A percentile compares a stretch with the other conserved stretches of the same genome.
Conservation (phyloP, 805 yeast genomes). For the Candida boleticola region DNA sequence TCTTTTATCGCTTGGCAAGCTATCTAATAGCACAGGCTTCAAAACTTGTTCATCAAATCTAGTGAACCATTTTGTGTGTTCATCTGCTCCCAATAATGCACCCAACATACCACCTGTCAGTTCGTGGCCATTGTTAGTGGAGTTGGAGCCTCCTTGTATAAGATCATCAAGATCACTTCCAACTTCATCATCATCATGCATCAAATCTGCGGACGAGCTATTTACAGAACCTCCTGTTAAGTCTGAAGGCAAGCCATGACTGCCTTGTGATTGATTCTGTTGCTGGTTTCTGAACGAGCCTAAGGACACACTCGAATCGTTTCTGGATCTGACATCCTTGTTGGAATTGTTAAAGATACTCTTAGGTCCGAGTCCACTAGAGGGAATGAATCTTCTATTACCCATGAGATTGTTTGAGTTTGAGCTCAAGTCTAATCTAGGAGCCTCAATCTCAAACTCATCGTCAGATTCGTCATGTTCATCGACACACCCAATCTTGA, state of each 20-base stretch:
- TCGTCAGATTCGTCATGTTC: slow-evolving; percentile 79
- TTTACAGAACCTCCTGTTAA: slow-evolving; percentile 8
- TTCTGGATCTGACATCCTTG: slow-evolving; percentile 26
- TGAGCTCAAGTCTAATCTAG: slow-evolving; percentile 28
- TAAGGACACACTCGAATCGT: slow-evolving; percentile 27
- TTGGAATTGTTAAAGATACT: slow-evolving; percentile 7
- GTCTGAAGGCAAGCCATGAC: background rate
- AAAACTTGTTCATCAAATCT: slow-evolving; percentile 90
- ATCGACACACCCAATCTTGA: slow-evolving; percentile 85
- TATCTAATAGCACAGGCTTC: slow-evolving; percentile 86
- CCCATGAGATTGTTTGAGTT: slow-evolving; percentile 16
- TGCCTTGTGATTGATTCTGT: slow-evolving; percentile 5
- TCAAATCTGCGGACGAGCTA: slow-evolving; percentile 18
- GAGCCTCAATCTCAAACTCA: slow-evolving; percentile 89
- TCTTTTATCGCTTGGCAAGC: slow-evolving; percentile 27
- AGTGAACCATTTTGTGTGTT: slow-evolving; percentile 87
- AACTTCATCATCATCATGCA: slow-evolving; percentile 21
- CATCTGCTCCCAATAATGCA: slow-evolving; percentile 54
- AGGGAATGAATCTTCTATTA: slow-evolving; percentile 20
- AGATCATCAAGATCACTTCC: slow-evolving; percentile 38
- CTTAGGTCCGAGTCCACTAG: slow-evolving; percentile 9
- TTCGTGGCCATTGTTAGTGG: slow-evolving; percentile 4
- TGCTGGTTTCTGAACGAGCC: slow-evolving; percentile 8
- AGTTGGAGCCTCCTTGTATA: background rate
- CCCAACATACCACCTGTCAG: slow-evolving; percentile 32